Evolutionary conservation across 2,329 filamentous ascomycete species (phyloP).

Genomic region (Coniochaeta prunicola): DNA sequence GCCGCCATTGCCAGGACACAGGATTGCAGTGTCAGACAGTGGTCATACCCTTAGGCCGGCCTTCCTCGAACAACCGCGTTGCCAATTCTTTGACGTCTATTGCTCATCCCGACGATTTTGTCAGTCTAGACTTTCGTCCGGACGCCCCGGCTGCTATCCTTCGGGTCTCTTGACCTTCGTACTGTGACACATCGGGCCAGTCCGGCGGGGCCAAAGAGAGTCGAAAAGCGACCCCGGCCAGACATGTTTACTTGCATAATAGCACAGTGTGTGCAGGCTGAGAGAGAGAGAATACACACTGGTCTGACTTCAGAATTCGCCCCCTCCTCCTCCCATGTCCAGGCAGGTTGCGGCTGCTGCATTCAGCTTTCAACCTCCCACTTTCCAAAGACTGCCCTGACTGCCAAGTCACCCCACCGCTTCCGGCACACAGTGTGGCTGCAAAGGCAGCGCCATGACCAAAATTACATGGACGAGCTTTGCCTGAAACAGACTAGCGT

Average conservation of each 20-base stretch:
- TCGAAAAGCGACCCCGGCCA: no score
- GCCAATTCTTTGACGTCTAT: background rate
- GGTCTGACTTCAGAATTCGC: background rate
- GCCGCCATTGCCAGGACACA: background rate
- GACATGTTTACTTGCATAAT: background rate
- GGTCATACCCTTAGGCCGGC: background rate
- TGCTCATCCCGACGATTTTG: background rate
- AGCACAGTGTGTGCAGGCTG: background rate
- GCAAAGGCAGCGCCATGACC: slow-evolving; percentile 5
- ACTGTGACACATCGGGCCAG: background rate
- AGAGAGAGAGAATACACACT: background rate
- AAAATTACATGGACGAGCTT: slow-evolving; percentile 8
- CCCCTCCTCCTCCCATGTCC: background rate
- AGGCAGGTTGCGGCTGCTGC: background rate
- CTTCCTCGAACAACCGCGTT: background rate
- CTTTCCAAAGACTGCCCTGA: background rate
- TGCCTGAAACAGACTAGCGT: background rate
- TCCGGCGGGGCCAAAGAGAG: background rate
- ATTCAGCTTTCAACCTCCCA: background rate
- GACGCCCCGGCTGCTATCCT: background rate
- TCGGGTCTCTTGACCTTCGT: background rate
- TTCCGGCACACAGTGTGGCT: background rate
- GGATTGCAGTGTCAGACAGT: background rate
- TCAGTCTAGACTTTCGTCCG: background rate
- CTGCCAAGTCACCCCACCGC: background rate